Percentiles rank a stretch among this genome's conserved stretches.
These are phyloP conservation scores for Parsonsia alboflavescens DNA, from an alignment of 257 asterid genomes.

Conservation along the genomic window DNA sequence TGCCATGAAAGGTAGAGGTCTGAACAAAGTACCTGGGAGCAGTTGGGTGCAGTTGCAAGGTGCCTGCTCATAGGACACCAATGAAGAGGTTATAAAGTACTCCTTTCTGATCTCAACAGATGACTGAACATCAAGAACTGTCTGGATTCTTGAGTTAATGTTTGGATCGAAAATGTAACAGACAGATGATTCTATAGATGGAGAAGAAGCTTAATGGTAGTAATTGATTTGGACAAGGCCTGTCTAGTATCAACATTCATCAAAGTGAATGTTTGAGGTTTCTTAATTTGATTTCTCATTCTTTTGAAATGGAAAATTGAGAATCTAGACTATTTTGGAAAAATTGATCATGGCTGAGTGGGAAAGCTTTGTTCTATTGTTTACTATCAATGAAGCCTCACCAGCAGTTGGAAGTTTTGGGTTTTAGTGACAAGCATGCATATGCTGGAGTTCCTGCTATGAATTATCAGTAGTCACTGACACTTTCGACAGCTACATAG, in stretches of 20 bases:
- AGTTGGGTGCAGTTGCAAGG: slow-evolving; percentile 47
- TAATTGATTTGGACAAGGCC: neutral
- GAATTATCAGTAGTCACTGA: neutral
- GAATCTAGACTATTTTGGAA: too few species aligned
- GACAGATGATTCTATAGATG: neutral
- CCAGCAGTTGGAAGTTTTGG: neutral
- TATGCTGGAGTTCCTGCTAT: neutral
- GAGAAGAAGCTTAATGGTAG: neutral
- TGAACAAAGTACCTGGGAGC: slow-evolving; percentile 51
- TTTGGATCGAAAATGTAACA: neutral
- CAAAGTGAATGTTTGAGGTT: neutral
- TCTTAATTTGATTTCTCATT: neutral
- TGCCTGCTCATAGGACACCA: slow-evolving; percentile 16
- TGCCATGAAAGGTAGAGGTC: slow-evolving; percentile 45
- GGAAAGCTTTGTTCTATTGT: neutral
- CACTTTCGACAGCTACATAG: neutral
- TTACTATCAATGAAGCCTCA: neutral
- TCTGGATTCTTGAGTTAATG: neutral
- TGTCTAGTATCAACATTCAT: neutral
- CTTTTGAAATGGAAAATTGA: neutral
- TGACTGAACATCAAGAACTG: neutral
- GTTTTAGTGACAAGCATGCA: neutral
- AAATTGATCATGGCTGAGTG: neutral
- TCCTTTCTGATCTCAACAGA: neutral
- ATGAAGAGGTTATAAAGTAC: neutral